These are phyloP conservation scores for Claviceps citrina DNA, from an alignment of 2,329 filamentous ascomycete genomes.

Conservation along the genomic window DNA sequence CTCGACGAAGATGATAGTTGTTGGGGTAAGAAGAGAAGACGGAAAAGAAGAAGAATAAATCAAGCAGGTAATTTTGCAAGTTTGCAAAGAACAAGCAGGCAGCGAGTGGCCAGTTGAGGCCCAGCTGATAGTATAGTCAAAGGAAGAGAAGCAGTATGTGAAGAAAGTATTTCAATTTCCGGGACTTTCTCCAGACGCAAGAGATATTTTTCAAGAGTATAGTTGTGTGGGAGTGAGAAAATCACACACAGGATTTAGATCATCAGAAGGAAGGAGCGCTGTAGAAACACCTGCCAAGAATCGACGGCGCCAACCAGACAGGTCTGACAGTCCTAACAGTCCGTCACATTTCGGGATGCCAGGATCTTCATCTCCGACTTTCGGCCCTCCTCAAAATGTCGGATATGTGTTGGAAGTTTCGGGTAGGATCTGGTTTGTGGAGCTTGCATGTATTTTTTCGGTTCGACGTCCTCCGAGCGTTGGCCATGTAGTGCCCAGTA, in stretches of 20 bases:
- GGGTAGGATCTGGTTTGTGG: not conserved
- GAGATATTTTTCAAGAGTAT: not conserved
- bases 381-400: not conserved
- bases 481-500: too few species aligned
- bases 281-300: conserved; percentile 1
- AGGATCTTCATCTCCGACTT: not conserved
- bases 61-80: not conserved
- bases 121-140: not conserved
- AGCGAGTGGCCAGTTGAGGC: not conserved
- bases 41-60: not conserved
- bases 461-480: too few species aligned
- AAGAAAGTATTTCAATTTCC: not conserved
- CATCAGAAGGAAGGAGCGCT: conserved; percentile 1
- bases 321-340: conserved; percentile 2
- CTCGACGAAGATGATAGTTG: not conserved
- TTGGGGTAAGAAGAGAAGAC: not conserved
- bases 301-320: not conserved
- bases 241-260: not conserved
- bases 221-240: not conserved
- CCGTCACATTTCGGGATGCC: not conserved
- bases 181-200: too few species aligned
- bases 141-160: not conserved
- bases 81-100: not conserved
- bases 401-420: not conserved
- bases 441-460: not conserved